Evolutionary conservation across 2,329 filamentous ascomycete species (phyloP).

Genomic region (Akanthomyces lecanii): DNA sequence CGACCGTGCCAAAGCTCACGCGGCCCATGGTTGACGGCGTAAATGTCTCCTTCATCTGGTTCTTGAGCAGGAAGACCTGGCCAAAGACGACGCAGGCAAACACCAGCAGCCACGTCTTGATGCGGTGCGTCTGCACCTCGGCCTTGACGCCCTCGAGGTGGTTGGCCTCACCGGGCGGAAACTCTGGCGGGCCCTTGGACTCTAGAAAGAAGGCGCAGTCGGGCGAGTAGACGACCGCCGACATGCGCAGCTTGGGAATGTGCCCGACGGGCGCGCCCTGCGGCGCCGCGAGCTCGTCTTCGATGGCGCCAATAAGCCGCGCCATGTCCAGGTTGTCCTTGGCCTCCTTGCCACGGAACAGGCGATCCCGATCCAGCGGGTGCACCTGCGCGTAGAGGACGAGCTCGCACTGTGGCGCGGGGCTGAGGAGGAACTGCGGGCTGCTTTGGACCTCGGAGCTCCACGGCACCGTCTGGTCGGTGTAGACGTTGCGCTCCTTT

Average conservation of each 20-base stretch:
- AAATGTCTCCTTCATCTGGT: conserved; percentile 61
- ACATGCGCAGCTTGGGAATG: conserved; percentile 58
- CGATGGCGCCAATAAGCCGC: conserved; percentile 49
- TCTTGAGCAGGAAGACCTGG: conserved; percentile 59
- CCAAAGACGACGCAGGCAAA: conserved; percentile 53
- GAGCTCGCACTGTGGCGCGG: conserved; percentile 78
- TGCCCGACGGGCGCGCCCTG: conserved; percentile 52
- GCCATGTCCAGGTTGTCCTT: conserved; percentile 31
- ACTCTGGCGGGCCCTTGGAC: conserved; percentile 58
- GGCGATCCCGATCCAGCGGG: conserved; percentile 41
- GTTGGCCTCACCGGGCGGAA: conserved; percentile 44
- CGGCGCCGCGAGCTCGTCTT: conserved; percentile 59
- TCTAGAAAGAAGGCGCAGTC: conserved; percentile 65
- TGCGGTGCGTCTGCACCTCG: conserved; percentile 52
- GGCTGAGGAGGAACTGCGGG: conserved; percentile 52
- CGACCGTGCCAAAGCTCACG: conserved; percentile 60
- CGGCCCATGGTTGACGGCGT: conserved; percentile 65
- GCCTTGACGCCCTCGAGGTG: conserved; percentile 59
- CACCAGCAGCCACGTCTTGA: conserved; percentile 56
- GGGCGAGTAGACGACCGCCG: conserved; percentile 61
- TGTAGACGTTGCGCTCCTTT: conserved; percentile 52
- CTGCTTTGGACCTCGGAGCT: conserved; percentile 61
- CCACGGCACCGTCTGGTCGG: conserved; percentile 69
- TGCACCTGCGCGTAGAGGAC: conserved; percentile 80
- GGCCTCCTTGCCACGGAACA: conserved; percentile 26